phyloP scores from a whole-genome alignment of 2,329 filamentous ascomycete genomes.

The Alternaria burnsii region DNA sequence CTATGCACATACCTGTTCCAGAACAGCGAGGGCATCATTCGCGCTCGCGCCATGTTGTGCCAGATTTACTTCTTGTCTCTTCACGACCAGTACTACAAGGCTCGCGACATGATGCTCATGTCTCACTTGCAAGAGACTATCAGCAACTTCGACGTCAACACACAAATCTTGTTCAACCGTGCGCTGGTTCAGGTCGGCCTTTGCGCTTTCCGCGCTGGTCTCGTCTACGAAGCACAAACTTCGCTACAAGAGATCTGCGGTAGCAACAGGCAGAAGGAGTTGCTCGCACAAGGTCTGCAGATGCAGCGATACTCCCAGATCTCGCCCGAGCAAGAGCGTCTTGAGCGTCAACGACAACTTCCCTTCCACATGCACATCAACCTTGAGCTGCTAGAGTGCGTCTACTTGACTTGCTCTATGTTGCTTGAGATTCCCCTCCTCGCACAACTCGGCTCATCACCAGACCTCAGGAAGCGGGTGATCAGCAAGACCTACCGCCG shows the following conservation, averaged over 20 bases:
- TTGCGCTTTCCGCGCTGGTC: conserved; percentile 95
- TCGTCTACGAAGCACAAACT: conserved; percentile 97
- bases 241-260: conserved; percentile 98
- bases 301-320: conserved; percentile 97
- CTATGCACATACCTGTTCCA: conserved; percentile 96
- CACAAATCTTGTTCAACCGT: conserved; percentile 98
- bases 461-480: conserved; percentile 94
- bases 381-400: conserved; percentile 95
- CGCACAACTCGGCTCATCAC: conserved; percentile 94
- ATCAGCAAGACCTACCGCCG: conserved; percentile 99
- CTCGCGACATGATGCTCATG: conserved; percentile 99
- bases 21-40: conserved; percentile 93
- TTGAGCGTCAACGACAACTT: conserved; percentile 95
- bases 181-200: conserved; percentile 97
- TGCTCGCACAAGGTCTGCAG: conserved; percentile 96
- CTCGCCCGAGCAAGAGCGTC: conserved; percentile 94
- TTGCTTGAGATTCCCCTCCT: conserved; percentile 96
- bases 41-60: conserved; percentile 95
- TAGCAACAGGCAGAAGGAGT: conserved; percentile 95
- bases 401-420: conserved; percentile 99
- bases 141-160: conserved; percentile 93
- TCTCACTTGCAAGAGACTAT: conserved; percentile 98
- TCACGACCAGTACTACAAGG: conserved; percentile 97
- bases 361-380: conserved; percentile 99
- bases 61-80: conserved; percentile 98